Base-by-base conservation (phyloP, 345 rosid genomes). In the Streptanthus diversifolius region DNA sequence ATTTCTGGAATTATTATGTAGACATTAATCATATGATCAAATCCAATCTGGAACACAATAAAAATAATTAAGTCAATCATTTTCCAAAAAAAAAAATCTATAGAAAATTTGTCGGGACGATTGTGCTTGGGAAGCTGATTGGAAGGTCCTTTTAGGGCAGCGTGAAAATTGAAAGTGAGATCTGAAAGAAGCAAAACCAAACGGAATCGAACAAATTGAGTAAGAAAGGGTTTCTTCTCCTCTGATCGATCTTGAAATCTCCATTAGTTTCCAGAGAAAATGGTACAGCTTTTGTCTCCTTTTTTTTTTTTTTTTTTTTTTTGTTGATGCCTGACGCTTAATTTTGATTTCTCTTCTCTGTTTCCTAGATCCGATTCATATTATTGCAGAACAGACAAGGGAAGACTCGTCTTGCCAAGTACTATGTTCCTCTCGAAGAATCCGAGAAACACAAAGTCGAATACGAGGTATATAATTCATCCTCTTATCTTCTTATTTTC, bases 401-500 rank as follows among this genome's bases (percentile, higher is more conserved):
- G 9, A 93, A 93, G 91, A 93, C 98, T 67, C 97, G 98, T 80
- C 96, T 93, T 7, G 98, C 98, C 68, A 93, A 93, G 64, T 93
- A 93, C 83, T 93, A 93, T 66, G 95, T 93, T 35, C 98, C 98
- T 63, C 95, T 93, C 62, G 98, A 93, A 80, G 98, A 91, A 64
- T 85, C 97, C 30, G 97, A 93, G 91, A 93, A 93, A 83, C 97
- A 93, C 87, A 91, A 85, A 69, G 96, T 93, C 72, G 98, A 93
- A 75, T 93, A 91, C 85, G 98, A 93, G 92, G 98, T 90, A 12
- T 47, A 53, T 8, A 33, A 5, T 43, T 14, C 52, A 12, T 64
- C 2, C 63, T 5, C 40, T 68, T 6, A 30, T 33, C 1, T 25
- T 41, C 14, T 3, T 55, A 1, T 27, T 17, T 8, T 9, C 3